Evolutionary conservation across 1,139 yeast species (phyloP).

Genomic region (Saccharomyces uvarum): DNA sequence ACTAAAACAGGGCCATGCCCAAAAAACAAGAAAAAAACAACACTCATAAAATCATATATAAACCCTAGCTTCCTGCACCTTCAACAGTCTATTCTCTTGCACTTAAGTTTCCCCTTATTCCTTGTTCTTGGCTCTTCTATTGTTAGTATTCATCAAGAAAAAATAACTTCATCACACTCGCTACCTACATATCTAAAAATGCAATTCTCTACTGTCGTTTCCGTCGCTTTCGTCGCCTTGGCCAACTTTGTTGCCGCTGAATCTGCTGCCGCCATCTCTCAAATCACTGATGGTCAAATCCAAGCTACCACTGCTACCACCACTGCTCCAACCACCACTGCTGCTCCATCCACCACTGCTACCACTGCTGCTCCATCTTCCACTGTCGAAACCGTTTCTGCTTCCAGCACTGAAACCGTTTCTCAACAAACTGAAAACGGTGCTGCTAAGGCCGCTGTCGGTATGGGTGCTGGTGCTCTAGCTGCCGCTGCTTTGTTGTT

Average conservation of each 20-base stretch:
- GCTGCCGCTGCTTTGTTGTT: conserved; percentile 17
- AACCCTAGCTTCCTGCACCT: not conserved
- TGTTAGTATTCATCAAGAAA: not conserved
- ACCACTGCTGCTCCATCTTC: not conserved
- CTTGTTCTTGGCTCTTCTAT: not conserved
- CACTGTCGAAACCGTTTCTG: not conserved
- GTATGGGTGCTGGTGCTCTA: conserved; percentile 16
- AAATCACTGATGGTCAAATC: conserved; percentile 40
- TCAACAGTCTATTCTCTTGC: not conserved
- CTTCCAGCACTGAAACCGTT: not conserved
- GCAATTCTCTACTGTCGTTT: conserved; percentile 17
- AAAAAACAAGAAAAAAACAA: not conserved
- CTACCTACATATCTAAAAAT: conserved; percentile 8
- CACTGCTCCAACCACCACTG: conserved; percentile 5
- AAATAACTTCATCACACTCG: conserved; percentile 3
- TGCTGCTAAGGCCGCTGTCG: conserved; percentile 14
- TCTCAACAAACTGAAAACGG: conserved; percentile 11
- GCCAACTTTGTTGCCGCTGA: conserved; percentile 26
- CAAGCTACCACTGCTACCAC: conserved; percentile 24
- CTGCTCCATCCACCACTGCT: conserved; percentile 2
- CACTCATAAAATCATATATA: not conserved
- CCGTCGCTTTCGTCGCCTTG: conserved; percentile 8
- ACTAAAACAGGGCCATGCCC: not conserved
- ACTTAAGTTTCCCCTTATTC: not conserved
- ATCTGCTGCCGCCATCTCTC: conserved; percentile 32